Base-by-base conservation (phyloP, 306 rosid species). In the Vicia sativa region DNA sequence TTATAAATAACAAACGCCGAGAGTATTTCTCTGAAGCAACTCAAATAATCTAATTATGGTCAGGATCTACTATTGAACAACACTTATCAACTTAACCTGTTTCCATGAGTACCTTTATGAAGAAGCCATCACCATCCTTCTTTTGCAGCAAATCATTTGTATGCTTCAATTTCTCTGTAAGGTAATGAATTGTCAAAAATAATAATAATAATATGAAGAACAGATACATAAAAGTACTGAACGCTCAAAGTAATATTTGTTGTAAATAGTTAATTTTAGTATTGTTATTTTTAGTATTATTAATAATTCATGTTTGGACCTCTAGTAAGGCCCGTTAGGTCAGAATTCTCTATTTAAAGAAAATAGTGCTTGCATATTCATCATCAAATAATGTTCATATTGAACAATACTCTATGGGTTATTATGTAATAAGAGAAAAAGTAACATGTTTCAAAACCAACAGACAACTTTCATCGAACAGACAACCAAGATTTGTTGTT, bases 141-240 rank as follows among this genome's bases (percentile, higher is more conserved):
- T 74, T 78, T 61, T 64, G 97, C 53, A 72, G 68, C 48, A 71
- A 71, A 6, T 73, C 89, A 67, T 83, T 86, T 43, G 85, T 61
- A 74, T 52, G 39, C 74, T 57, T 79, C 68, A 79, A 70, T 80
- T 90, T 92, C 72, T 86, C 97, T 93, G 91, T 73, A 45, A 80
- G 43, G 64, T 67, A 78, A 63, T 46, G 29, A 16, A 19, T 70
- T 65, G 78, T 71, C 67, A 71, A 70, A 60, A 61, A 11, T 55
- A 66, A 6, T 25, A n/a, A n/a, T n/a, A 19, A 9, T 18, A 39
- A 67, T 41, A 65, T 54, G 60, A 63, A 49, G 48, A 45, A 55
- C 42, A 64, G 50, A 72, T 56, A 48, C 70, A 46, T 15, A 15
- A 12, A 41, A 14, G 26, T 21, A 37, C 23, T 14, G 18, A 58